Conservation (phyloP, 2,329 filamentous ascomycete species). For the Colletotrichum lupini region DNA sequence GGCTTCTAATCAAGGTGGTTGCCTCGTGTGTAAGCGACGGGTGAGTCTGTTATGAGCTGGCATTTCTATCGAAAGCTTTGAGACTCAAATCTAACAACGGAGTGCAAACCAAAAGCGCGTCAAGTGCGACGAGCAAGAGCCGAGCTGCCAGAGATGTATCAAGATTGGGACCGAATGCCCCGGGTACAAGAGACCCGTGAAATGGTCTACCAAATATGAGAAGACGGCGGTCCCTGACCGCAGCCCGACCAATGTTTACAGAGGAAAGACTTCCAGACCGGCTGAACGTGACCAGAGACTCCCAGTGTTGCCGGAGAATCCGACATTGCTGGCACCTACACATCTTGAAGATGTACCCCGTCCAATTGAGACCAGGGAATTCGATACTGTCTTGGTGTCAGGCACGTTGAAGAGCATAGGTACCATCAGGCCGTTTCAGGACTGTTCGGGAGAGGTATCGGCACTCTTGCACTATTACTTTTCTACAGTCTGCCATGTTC, state of each 20-base stretch:
- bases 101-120: neutral
- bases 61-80: neutral
- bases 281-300: neutral
- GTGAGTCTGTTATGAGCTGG: neutral
- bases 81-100: neutral
- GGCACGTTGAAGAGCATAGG: neutral
- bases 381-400: neutral
- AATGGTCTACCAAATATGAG: neutral
- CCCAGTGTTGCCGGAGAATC: neutral
- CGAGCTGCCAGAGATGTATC: neutral
- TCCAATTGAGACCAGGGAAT: neutral
- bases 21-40: neutral
- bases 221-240: neutral
- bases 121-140: neutral
- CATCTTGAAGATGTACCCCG: neutral
- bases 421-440: neutral
- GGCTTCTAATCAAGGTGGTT: neutral
- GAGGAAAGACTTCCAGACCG: neutral
- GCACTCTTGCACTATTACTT: neutral
- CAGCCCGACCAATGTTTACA: neutral
- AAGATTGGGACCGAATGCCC: neutral
- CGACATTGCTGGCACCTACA: too few species aligned
- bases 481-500: neutral
- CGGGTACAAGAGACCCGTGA: neutral
- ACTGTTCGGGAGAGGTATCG: neutral